A percentile compares a stretch with the other conserved stretches of the same genome.
These are phyloP conservation scores for Cardamine occulta DNA, from an alignment of 345 rosid species.

Conservation along the genomic window DNA sequence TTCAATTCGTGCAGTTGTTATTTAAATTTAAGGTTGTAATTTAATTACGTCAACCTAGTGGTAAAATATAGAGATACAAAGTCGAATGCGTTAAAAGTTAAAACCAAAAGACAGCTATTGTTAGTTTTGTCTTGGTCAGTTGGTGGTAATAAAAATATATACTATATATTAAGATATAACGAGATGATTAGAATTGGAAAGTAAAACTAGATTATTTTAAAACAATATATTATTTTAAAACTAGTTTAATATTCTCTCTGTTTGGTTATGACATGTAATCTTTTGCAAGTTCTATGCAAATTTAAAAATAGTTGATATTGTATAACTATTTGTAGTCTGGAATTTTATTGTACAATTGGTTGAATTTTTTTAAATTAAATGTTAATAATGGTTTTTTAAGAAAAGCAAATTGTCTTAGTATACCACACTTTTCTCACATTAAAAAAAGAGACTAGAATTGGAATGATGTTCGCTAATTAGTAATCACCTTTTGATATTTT, in stretches of 20 bases:
- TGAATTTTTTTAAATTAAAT: too few relatives aligned
- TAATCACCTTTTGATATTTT: not conserved
- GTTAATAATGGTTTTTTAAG: too few relatives aligned
- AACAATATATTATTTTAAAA: too few relatives aligned
- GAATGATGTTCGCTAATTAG: not conserved
- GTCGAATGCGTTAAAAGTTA: not conserved
- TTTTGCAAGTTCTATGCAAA: too few relatives aligned
- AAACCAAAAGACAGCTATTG: not conserved
- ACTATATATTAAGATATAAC: not conserved
- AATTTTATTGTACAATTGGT: too few relatives aligned
- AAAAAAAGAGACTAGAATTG: not conserved
- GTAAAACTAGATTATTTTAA: too few relatives aligned
- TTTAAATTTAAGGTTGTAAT: not conserved
- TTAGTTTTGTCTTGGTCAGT: not conserved
- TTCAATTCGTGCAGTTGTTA: not conserved
- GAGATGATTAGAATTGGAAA: not conserved
- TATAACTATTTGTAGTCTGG: too few relatives aligned
- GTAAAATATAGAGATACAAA: not conserved
- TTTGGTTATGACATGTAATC: too few relatives aligned
- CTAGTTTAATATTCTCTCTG: too few relatives aligned
- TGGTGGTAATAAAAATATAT: not conserved
- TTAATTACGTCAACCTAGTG: not conserved
- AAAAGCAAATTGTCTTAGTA: too few relatives aligned
- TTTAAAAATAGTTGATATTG: too few relatives aligned
- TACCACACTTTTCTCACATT: too few relatives aligned